Percentiles rank a stretch among this genome's conserved stretches.
phyloP scores from a whole-genome alignment of 768 basidiomycete genomes.

The Psilocybe cyanescens region DNA sequence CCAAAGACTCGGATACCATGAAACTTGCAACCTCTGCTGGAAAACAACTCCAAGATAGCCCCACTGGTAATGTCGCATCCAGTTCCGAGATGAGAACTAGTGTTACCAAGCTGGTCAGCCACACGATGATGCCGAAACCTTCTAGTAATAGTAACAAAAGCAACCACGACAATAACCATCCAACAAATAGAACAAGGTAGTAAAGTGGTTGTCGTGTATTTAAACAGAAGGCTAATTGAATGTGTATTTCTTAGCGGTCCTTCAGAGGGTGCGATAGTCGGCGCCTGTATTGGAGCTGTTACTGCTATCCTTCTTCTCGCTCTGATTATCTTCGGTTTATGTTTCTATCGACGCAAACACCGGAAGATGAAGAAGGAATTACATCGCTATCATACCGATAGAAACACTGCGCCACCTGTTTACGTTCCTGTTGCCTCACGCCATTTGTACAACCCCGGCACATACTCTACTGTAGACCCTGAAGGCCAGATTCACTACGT shows the following conservation, averaged over 20 bases:
- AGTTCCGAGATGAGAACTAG: no score
- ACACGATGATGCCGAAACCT: no score
- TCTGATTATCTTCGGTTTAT: background rate
- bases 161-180: no score
- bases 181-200: no score
- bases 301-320: background rate
- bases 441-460: background rate
- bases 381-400: background rate
- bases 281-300: background rate
- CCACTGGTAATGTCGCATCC: no score
- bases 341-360: slow-evolving; percentile 2
- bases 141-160: no score
- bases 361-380: background rate
- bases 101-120: no score
- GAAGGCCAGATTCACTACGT: background rate
- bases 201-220: no score
- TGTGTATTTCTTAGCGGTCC: background rate
- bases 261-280: background rate
- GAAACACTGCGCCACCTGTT: background rate
- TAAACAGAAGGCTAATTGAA: no score
- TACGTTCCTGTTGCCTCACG: background rate
- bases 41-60: no score
- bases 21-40: no score
- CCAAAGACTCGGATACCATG: no score
- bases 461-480: background rate